phyloP scores from a whole-genome alignment of 2,329 filamentous ascomycete genomes.

The Pestalotiopsis sp. region DNA sequence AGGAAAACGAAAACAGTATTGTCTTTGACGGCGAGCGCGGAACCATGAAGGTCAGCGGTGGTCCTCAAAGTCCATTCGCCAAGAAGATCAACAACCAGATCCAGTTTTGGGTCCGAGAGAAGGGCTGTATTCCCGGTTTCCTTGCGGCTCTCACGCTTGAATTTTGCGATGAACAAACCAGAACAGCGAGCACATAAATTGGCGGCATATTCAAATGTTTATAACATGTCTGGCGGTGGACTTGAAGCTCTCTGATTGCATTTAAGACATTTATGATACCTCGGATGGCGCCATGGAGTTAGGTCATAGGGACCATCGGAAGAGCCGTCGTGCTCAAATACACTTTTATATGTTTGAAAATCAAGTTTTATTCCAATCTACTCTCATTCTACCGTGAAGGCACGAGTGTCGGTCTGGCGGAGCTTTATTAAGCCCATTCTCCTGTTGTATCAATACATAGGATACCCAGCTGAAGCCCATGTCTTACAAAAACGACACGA shows the following conservation, averaged over 20 bases:
- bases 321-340: not conserved
- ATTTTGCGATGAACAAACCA: constrained; percentile 76
- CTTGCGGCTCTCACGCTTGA: constrained; percentile 88
- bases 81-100: constrained; percentile 83
- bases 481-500: no score
- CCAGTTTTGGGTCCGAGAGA: constrained; percentile 93
- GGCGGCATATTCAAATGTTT: not conserved
- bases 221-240: not conserved
- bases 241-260: not conserved
- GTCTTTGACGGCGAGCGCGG: constrained; percentile 93
- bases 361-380: not conserved
- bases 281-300: not conserved
- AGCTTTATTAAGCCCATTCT: no score
- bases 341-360: not conserved
- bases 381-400: no score
- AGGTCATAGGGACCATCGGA: not conserved
- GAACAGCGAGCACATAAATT: constrained; percentile 22
- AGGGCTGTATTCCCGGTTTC: constrained; percentile 92
- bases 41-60: constrained; percentile 97
- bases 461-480: no score
- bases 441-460: no score
- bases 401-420: no score
- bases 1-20: constrained; percentile 73
- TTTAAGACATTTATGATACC: not conserved
- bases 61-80: constrained; percentile 84